Conservation (phyloP, 2,329 filamentous ascomycete species). For the Thielaviopsis punctulata region DNA sequence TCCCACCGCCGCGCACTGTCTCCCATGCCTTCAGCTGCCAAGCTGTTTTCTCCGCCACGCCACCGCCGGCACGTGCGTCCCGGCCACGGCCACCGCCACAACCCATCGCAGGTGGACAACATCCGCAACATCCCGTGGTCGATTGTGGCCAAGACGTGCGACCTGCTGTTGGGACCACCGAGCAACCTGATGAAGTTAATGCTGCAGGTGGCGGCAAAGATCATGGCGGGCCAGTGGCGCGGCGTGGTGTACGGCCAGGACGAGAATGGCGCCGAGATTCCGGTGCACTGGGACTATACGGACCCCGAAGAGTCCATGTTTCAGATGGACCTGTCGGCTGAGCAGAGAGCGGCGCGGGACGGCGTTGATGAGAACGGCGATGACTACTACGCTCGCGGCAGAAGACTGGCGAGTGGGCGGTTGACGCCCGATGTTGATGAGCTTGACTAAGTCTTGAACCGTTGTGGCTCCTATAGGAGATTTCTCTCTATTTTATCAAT, state of each 20-base stretch:
- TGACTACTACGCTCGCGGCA: conserved; percentile 10
- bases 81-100: conserved; percentile 1
- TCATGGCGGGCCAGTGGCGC: conserved; percentile 47
- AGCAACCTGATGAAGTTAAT: conserved; percentile 62
- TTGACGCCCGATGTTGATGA: conserved; percentile 8
- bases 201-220: conserved; percentile 62
- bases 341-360: background rate
- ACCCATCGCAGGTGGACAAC: conserved; percentile 21
- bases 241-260: conserved; percentile 38
- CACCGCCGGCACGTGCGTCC: background rate
- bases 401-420: conserved; percentile 8
- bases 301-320: conserved; percentile 28
- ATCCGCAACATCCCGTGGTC: conserved; percentile 39
- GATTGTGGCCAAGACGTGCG: conserved; percentile 60
- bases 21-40: conserved; percentile 50
- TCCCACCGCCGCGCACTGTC: conserved; percentile 42
- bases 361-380: conserved; percentile 10
- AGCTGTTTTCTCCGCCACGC: conserved; percentile 37
- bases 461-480: too few relatives aligned
- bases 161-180: conserved; percentile 65
- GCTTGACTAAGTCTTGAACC: conserved; percentile 9
- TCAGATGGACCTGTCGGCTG: background rate
- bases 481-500: too few relatives aligned
- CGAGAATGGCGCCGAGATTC: conserved; percentile 35
- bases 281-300: conserved; percentile 45